phyloP scores from a whole-genome alignment of 2,329 filamentous ascomycete species.

The Hansfordia pulvinata region DNA sequence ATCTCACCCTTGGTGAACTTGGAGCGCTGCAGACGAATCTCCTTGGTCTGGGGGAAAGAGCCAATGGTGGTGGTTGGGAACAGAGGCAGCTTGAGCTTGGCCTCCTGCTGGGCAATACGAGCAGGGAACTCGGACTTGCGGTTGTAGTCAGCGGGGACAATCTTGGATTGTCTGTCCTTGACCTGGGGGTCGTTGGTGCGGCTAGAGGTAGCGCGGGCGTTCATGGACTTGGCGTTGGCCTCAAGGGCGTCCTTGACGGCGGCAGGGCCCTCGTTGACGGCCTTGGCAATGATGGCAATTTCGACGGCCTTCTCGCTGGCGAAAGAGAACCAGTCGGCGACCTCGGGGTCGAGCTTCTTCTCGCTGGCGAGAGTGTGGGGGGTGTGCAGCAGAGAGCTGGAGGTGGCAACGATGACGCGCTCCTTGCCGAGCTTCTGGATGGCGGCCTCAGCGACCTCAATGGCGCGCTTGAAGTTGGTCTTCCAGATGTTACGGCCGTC shows the following conservation, averaged over 20 bases:
- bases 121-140: slow-evolving; percentile 79
- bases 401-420: slow-evolving; percentile 91
- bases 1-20: slow-evolving; percentile 99
- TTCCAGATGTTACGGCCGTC: slow-evolving; percentile 99
- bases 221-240: slow-evolving; percentile 89
- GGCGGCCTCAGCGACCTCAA: slow-evolving; percentile 79
- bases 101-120: slow-evolving; percentile 80
- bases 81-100: slow-evolving; percentile 81
- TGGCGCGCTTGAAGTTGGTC: slow-evolving; percentile 95
- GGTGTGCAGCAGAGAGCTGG: slow-evolving; percentile 94
- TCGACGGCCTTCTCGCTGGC: slow-evolving; percentile 88
- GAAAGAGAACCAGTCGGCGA: slow-evolving; percentile 98
- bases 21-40: slow-evolving; percentile 93
- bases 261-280: slow-evolving; percentile 83
- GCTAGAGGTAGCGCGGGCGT: slow-evolving; percentile 80
- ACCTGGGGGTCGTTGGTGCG: slow-evolving; percentile 95
- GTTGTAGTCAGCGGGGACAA: slow-evolving; percentile 76
- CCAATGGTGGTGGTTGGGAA: slow-evolving; percentile 99
- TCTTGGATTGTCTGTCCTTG: slow-evolving; percentile 88
- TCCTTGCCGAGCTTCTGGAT: slow-evolving; percentile 95
- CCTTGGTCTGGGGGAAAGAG: slow-evolving; percentile 98
- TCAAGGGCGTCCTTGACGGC: slow-evolving; percentile 79
- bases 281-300: slow-evolving; percentile 89
- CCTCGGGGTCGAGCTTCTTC: slow-evolving; percentile 92
- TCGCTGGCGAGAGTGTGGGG: slow-evolving; percentile 96